Evolutionary conservation across 805 yeast genomes (phyloP).

Genomic region (Nakazawaea populi): DNA sequence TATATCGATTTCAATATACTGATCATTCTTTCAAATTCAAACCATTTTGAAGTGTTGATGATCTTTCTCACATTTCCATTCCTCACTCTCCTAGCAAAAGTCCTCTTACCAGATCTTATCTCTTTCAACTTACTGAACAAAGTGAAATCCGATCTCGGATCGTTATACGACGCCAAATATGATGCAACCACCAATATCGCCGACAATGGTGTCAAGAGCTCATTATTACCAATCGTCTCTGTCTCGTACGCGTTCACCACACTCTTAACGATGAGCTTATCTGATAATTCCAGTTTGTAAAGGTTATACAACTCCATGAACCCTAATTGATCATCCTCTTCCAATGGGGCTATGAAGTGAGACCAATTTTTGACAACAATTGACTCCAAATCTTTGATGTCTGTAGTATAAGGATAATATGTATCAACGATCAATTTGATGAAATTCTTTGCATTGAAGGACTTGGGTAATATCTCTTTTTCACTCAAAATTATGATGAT

Average conservation of each 20-base stretch:
- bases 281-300: not conserved
- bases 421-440: slow-evolving; percentile 7
- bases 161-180: slow-evolving; percentile 75
- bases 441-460: not conserved
- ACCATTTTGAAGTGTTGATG: slow-evolving; percentile 52
- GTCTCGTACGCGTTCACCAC: not conserved
- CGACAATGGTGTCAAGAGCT: slow-evolving; percentile 24
- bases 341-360: not conserved
- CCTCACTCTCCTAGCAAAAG: slow-evolving; percentile 33
- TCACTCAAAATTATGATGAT: not conserved
- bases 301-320: slow-evolving; percentile 1
- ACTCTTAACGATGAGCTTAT: not conserved
- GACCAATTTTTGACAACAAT: slow-evolving; percentile 1
- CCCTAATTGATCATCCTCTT: not conserved
- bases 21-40: slow-evolving; percentile 71
- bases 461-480: not conserved
- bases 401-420: slow-evolving; percentile 7
- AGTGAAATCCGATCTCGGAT: slow-evolving; percentile 61
- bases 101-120: slow-evolving; percentile 31
- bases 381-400: not conserved
- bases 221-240: not conserved
- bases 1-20: slow-evolving; percentile 76
- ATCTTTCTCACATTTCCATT: slow-evolving; percentile 53
- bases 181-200: slow-evolving; percentile 77
- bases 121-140: slow-evolving; percentile 61